A percentile compares a stretch with the other conserved stretches of the same genome.
Conservation (phyloP, 768 basidiomycete species). For the Galerina sulciceps region DNA sequence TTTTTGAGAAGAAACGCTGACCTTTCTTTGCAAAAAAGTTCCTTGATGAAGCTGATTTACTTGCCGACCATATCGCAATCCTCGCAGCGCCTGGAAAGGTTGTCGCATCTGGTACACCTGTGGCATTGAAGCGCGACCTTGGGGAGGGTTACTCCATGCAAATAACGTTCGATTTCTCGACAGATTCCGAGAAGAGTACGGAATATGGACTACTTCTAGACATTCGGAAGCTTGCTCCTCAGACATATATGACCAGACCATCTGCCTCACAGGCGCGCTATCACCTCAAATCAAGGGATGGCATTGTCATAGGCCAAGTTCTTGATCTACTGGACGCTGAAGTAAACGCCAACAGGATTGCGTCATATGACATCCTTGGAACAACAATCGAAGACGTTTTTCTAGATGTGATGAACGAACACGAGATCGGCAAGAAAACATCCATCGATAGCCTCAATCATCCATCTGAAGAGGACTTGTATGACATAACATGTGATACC, state of each 20-base stretch:
- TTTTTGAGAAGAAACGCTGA: not conserved
- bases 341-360: slow-evolving; percentile 38
- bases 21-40: slow-evolving; percentile 42
- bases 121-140: slow-evolving; percentile 69
- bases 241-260: slow-evolving; percentile 42
- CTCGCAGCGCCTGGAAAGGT: slow-evolving; percentile 77
- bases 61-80: slow-evolving; percentile 78
- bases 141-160: slow-evolving; percentile 76
- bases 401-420: slow-evolving; percentile 65
- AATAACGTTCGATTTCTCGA: slow-evolving; percentile 44
- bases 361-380: slow-evolving; percentile 68
- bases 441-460: slow-evolving; percentile 21
- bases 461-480: not conserved
- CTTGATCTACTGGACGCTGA: slow-evolving; percentile 58
- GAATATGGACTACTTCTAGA: slow-evolving; percentile 39
- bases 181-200: slow-evolving; percentile 23
- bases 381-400: slow-evolving; percentile 86
- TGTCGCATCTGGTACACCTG: slow-evolving; percentile 75
- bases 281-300: slow-evolving; percentile 66
- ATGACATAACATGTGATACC: no score
- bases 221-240: slow-evolving; percentile 50
- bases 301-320: slow-evolving; percentile 54
- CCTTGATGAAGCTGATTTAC: slow-evolving; percentile 78
- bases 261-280: slow-evolving; percentile 52
- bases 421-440: slow-evolving; percentile 30